A percentile compares a stretch with the other conserved stretches of the same genome.
phyloP scores from a whole-genome alignment of 2,329 filamentous ascomycete species.

The Penicillium polonicum region DNA sequence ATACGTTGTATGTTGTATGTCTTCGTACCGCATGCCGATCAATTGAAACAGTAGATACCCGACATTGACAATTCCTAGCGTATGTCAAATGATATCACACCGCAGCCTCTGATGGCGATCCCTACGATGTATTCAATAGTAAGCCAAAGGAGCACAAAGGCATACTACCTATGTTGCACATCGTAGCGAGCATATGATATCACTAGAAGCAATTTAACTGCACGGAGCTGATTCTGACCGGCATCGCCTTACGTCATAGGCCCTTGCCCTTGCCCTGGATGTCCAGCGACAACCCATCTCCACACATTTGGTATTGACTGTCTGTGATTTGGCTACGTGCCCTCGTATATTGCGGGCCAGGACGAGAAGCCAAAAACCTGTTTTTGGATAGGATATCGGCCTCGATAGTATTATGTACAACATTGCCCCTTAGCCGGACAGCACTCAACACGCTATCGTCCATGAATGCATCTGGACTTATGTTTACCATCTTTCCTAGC shows the following conservation, averaged over 20 bases:
- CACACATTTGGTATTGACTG: not conserved
- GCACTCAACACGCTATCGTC: not conserved
- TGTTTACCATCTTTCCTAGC: not conserved
- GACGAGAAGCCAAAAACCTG: not conserved
- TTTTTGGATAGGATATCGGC: not conserved
- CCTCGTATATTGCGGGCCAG: not conserved
- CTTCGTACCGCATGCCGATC: not conserved
- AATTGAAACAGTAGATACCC: not conserved
- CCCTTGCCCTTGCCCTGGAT: not conserved
- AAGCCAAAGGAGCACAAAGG: not conserved
- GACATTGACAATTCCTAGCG: not conserved
- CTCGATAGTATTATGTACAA: not conserved
- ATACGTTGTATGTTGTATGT: no score
- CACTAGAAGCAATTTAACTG: not conserved
- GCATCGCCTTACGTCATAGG: not conserved
- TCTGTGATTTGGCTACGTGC: no score
- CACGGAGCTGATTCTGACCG: not conserved
- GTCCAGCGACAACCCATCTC: not conserved
- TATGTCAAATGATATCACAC: slow-evolving; percentile 14
- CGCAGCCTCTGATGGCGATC: not conserved
- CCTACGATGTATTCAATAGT: not conserved
- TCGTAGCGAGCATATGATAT: slow-evolving; percentile 4
- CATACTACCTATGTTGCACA: not conserved
- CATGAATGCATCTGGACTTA: not conserved
- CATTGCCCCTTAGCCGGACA: not conserved